phyloP scores from a whole-genome alignment of 306 rosid genomes.

The Pyrus betulifolia region DNA sequence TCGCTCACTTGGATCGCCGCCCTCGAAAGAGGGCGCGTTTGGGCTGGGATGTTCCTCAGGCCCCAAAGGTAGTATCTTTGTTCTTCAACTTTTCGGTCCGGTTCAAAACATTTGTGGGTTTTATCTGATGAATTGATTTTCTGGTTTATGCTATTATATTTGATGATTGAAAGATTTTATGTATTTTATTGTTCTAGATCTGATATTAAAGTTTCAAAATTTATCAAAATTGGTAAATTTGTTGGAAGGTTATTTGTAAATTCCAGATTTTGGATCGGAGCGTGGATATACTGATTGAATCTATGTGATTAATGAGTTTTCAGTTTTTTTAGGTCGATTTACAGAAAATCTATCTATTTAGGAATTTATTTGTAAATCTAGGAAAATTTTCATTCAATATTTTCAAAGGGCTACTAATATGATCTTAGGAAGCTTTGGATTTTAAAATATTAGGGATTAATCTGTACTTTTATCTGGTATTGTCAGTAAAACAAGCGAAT shows the following conservation, averaged over 20 bases:
- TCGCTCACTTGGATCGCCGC: slow-evolving; percentile 75
- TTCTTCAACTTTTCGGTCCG: slow-evolving; percentile 23
- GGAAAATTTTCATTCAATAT: not conserved
- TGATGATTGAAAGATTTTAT: not conserved
- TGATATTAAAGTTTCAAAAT: not conserved
- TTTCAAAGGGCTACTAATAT: not conserved
- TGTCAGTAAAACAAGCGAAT: not conserved
- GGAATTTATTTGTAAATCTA: not conserved
- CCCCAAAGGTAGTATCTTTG: slow-evolving; percentile 61
- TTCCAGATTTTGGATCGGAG: not conserved
- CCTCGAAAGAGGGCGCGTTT: slow-evolving; percentile 89
- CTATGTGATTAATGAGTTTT: not conserved
- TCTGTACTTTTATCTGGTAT: not conserved
- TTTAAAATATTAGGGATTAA: not conserved
- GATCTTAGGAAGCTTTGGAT: not conserved
- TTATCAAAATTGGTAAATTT: not conserved
- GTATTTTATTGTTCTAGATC: not conserved
- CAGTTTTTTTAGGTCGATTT: not conserved
- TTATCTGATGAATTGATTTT: not conserved
- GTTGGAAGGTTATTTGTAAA: not conserved
- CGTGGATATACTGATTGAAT: not conserved
- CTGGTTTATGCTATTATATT: not conserved
- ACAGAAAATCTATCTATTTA: not conserved
- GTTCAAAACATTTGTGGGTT: not conserved
- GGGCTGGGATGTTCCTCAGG: slow-evolving; percentile 92